Base-by-base conservation (phyloP, 257 asterid genomes). In the Solanum megistacrolobum region DNA sequence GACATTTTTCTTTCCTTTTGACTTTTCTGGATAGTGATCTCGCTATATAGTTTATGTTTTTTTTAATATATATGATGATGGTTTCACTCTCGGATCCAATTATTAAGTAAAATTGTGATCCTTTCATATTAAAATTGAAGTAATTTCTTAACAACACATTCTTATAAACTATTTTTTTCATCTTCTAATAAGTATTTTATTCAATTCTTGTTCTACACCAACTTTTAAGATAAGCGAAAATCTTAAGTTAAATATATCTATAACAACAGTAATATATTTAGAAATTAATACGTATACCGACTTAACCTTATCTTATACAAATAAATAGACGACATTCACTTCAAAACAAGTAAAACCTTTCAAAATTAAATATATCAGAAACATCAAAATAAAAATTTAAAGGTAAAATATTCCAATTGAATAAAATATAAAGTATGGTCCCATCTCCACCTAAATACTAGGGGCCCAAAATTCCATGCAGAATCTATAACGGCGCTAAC, bases 401-500 rank as follows among this genome's bases (percentile, higher is more conserved):
- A 27, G 18, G 39, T 12, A 5, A 27, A 27, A 14, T 29, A 79
- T 81, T 20, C 5, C 32, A 81, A 9, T 81, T 29, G 41, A 81
- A 46, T 46, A 14, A 82, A 48, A 12, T 29, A 82, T 48, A 9
- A 82, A 48, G 41, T 18, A 29, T 82, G 86, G 69, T 48, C 86
- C 86, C 29, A 48, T 52, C 29, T 58, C 86, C 29, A 82, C 86
- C 69, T 48, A 48, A 46, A 48, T 81, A 29, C 23, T 46, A 48
- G 69, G 41, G 72, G 0, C 21, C 12, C 41, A 2, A 81, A 48
- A 81, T 46, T 81, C 85, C 69, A 18, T 48, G 29, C 68, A 81
- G 85, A 81, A 81, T 81, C 69, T 29, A 48, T 48, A 29, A 46
- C 86, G 86, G 69, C 86, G 86, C 86, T 29, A 18, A 48, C 86